Evolutionary conservation across 2,329 filamentous ascomycete species (phyloP), one percentile per base, ranked within the genome.

Genomic region (Penicillium sp.): DNA sequence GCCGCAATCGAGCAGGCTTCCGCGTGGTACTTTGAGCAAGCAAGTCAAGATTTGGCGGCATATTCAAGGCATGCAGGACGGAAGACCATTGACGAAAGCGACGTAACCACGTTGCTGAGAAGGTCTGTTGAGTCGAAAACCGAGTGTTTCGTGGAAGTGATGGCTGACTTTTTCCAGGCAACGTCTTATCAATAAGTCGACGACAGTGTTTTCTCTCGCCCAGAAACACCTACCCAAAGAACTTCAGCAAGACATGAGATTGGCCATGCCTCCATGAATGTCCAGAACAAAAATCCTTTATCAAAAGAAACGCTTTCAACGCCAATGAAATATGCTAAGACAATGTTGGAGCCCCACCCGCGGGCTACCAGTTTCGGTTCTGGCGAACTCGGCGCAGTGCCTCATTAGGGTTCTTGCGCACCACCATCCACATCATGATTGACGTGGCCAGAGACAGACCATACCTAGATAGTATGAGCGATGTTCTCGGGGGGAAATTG

Each of bases 341-440:
- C 32, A 45, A 43, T 47, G 35, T 41, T 27, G 32, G 26, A 49
- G 49, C 40, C 43, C 32, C 47, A 58, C 42, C 23, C 18, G 39
- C 48, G 45, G 16, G 44, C 71, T 81, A 90, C 88, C 89, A 91
- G 57, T 87, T 83, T 68, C 84, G 87, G 69, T 87, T 91, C 73
- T 90, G 84, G 53, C 89, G 84, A 55, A 96, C 85, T 59, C 90
- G 85, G 58, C 87, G 84, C 49, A 87, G 75, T 44, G 89, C 79
- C 64, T 90, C 85, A 26, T 87, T 85, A 9, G 90, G 81, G 13
- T 91, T 91, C 75, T 93, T 96, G 73, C 89, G 91, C 57, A 96
- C 78, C 35, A 99, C 86, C 89, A 97, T 92, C 83, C 88, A 96
- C 69, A 99, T 80, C 94, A 99, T 99, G 69, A 99, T 84, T 11